A percentile compares a stretch with the other conserved stretches of the same genome.
These are phyloP conservation scores for Leccinum disarticulatum DNA, from an alignment of 768 basidiomycete species.

Conservation along the genomic window DNA sequence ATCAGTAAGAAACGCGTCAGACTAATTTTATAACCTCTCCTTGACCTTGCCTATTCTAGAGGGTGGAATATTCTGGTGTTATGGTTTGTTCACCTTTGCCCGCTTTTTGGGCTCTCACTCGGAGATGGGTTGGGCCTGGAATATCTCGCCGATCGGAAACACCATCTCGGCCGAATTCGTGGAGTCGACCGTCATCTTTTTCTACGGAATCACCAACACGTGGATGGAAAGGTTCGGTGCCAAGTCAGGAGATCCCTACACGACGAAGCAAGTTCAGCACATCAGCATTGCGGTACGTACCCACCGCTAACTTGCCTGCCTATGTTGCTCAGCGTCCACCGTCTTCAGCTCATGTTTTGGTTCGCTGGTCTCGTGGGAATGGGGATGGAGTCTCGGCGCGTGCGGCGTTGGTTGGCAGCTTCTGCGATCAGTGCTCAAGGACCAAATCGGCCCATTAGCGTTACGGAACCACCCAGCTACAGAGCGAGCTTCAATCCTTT, in stretches of 20 bases:
- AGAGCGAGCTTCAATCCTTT: conserved; percentile 84
- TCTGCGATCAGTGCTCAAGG: conserved; percentile 44
- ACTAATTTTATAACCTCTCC: background rate
- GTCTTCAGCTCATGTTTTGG: conserved; percentile 81
- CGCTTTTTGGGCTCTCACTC: conserved; percentile 91
- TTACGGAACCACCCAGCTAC: conserved; percentile 73
- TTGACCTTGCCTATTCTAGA: conserved; percentile 42
- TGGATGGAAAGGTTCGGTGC: conserved; percentile 98
- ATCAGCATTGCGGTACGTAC: conserved; percentile 81
- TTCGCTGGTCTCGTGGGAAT: conserved; percentile 89
- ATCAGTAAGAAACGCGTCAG: conserved; percentile 62
- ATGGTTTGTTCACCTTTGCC: conserved; percentile 86
- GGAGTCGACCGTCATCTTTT: conserved; percentile 79
- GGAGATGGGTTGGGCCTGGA: conserved; percentile 95
- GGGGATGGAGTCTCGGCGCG: conserved; percentile 76
- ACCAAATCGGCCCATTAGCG: conserved; percentile 24
- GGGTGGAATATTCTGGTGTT: conserved; percentile 91
- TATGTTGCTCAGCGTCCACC: background rate
- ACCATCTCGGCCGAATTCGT: conserved; percentile 70
- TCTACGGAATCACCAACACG: conserved; percentile 87
- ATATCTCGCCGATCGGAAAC: conserved; percentile 54
- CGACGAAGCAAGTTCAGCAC: conserved; percentile 91
- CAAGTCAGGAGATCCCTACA: conserved; percentile 75
- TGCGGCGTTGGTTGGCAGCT: conserved; percentile 73
- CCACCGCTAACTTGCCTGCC: background rate